Evolutionary conservation across 139 green algal species (phyloP), one percentile per base, ranked within the genome.

Genomic region (Closterium sp.): DNA sequence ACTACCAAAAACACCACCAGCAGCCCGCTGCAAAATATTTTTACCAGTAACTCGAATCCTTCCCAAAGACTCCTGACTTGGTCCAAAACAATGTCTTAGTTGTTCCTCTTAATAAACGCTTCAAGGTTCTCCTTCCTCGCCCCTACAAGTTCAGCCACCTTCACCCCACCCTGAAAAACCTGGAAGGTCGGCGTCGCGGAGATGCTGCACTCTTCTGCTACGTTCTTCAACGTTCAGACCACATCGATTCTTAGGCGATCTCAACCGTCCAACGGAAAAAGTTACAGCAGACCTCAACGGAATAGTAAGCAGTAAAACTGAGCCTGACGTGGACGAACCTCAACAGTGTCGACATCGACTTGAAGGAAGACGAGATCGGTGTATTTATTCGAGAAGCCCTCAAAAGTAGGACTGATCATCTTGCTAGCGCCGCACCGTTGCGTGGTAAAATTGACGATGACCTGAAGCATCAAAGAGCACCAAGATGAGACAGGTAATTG

Each of bases 361-460:
- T 92, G 92, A 23, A 92, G 85, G 34, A 92, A 92, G 8, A 92
- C 31, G 32, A 92, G 32, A 9, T 55, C 8, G 85, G 89, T 34
- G 38, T 91, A 91, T 85, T 91, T 91, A n/a, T 7, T 91, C 5
- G 88, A 91, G 7, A 55, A 87, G 55, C 95, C 93, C 23, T 66
- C 89, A 93, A 95, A 95, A 87, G 95, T 85, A 89, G 89, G 93
- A 3, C 33, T 90, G 31, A 95, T 95, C 32, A 90, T 89, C 12
- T 76, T 76, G 93, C 93, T 95, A 6, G 93, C 93, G 25, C 92
- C 92, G 55, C 93, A 95, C 93, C 93, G 95, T 3, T 89, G 87
- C 28, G 93, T 93, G 9, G 92, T 91, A 64, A 95, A 95, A 84
- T 95, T 93, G 7, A 95, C 88, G 8, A 95, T 89, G 2, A 95